Percentiles rank a stretch among this genome's conserved stretches.
These are phyloP conservation scores for Cercospora zeae-maydis DNA, from an alignment of 2,329 filamentous ascomycete species.

Conservation along the genomic window DNA sequence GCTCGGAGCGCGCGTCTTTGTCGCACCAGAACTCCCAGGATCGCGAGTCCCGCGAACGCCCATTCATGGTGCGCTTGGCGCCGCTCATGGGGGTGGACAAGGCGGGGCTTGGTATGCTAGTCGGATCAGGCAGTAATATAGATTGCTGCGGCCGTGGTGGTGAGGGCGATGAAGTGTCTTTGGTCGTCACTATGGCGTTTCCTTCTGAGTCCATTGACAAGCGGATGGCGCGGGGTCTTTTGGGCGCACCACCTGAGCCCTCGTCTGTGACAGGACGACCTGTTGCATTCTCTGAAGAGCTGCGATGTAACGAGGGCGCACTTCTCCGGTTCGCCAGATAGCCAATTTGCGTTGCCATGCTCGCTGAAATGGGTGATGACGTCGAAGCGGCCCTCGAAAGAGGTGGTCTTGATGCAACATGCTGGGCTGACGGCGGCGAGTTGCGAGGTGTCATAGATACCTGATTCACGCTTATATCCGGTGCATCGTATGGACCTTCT, in stretches of 20 bases:
- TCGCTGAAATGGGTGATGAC: neutral
- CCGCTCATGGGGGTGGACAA: constrained; percentile 28
- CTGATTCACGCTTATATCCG: neutral
- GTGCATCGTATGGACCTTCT: neutral
- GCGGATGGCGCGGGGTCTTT: constrained; percentile 57
- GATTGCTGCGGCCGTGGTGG: constrained; percentile 48
- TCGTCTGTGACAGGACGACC: neutral
- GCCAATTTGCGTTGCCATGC: constrained; percentile 17
- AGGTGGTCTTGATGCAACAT: neutral
- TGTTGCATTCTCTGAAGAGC: constrained; percentile 9
- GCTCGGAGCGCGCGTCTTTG: constrained; percentile 70
- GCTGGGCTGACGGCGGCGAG: neutral
- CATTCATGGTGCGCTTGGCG: constrained; percentile 54
- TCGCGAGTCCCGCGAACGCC: constrained; percentile 75
- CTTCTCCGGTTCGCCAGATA: constrained; percentile 48
- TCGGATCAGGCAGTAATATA: constrained; percentile 40
- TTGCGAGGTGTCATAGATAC: neutral
- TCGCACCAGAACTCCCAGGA: constrained; percentile 92
- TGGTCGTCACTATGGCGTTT: constrained; percentile 77
- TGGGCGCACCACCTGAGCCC: neutral
- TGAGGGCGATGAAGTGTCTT: constrained; percentile 66
- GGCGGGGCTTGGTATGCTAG: constrained; percentile 31
- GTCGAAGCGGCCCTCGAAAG: neutral
- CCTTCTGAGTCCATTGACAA: constrained; percentile 83
- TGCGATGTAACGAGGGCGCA: constrained; percentile 37